Base-by-base conservation (phyloP, 257 asterid genomes). In the Solanum appendiculatum region DNA sequence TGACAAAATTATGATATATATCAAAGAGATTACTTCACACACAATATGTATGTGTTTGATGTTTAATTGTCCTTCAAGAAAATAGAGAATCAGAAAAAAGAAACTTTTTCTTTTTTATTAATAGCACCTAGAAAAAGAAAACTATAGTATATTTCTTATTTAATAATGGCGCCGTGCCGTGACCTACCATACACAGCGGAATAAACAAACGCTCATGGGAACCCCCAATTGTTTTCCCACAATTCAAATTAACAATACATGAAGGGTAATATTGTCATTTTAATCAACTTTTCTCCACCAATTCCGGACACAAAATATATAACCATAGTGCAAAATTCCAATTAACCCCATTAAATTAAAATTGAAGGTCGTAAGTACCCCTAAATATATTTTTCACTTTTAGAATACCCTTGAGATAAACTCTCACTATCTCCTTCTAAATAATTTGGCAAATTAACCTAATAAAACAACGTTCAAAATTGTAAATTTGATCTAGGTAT, bases 181-280 rank as follows among this genome's bases (percentile, higher is more conserved):
- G 85, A 66, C 85, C 84, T 34, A 16, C 44, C 88, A 86, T 81
- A 60, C 86, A 84, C 84, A 80, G 69, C 88, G 84, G 91, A 89
- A 73, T 86, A 84, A 48, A 60, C 84, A 82, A 89, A 83, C 54
- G 48, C 11, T 39, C 80, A 75, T 84, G 86, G 89, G 88, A 87
- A 69, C 77, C 46, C 58, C 31, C 86, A 85, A 78, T n/a, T 60
- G 34, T 81, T 66, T 37, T 84, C 70, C 74, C 84, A 70, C 75
- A 54, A 9, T 40, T 40, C 36, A 80, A 29, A 48, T 40, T 9
- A 69, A 63, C 31, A 82, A n/a, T n/a, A 4, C 23, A 36, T 3
- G 4, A 64, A 86, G 91, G 87, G 37, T 23, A 86, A 84, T 39
- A 64, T 23, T 1, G 89, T 75, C 68, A 84, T 86, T 74, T 36